Evolutionary conservation across 768 basidiomycete species (phyloP), one percentile per base, ranked within the genome.

Genomic region (Fomitopsis pulvina): DNA sequence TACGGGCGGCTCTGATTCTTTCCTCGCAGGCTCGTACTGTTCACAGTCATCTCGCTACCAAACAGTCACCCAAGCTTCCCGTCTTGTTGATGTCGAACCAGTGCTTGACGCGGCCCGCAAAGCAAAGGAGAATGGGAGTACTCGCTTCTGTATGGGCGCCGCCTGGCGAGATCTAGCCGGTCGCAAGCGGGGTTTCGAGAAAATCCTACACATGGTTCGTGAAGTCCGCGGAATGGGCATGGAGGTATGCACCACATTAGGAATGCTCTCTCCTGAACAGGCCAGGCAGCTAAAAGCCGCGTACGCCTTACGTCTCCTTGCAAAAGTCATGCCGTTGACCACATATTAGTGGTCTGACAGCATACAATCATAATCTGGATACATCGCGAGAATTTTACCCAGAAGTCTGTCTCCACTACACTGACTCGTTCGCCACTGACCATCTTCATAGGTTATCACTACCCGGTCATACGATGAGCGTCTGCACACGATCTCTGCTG

Each of bases 231-330:
- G 80, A 18, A 93, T 97, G 90, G 94, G 86, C 34, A 96, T 99
- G 95, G 95, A 99, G 70, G 95, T 99, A 22, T 99, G 95, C 73
- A 97, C 95, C 37, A 99, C 95, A 4, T 80, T 99, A 26, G 95
- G 95, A 41, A 98, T 99, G 95, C 76, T 99, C 41, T 81, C 83
- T 10, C 89, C 93, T 21, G 92, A 93, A 51, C 95, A 99, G 68
- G 95, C 95, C 22, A 73, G 73, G 54, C 85, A 85, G 59, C 75
- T 99, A 53, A 98, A 97, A 67, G 84, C 93, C 71, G 95, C 95
- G 88, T 90, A 66, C 57, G 85, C 70, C 25, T 43, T 48, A 32
- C n/a, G n/a, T n/a, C n/a, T n/a, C n/a, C n/a, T n/a, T n/a, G n/a
- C n/a, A 37, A 2, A 26, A 5, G 4, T 24, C 27, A 8, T 28